Conservation (phyloP, 768 basidiomycete genomes). For the Termitomyces sp. region DNA sequence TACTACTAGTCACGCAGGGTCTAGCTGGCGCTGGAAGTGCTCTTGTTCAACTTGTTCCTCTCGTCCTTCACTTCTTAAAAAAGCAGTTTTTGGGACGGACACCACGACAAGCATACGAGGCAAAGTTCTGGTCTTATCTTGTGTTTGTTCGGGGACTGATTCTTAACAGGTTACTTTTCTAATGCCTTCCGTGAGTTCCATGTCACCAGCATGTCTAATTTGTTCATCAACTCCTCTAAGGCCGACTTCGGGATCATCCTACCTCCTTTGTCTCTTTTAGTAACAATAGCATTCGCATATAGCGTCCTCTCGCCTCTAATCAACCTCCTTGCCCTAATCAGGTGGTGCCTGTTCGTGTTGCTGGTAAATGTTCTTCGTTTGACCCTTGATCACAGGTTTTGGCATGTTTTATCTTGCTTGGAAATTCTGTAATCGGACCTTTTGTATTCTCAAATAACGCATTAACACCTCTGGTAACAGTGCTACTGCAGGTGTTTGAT, state of each 20-base stretch:
- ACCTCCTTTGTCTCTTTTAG: slow-evolving; percentile 47
- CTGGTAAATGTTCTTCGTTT: too few species aligned
- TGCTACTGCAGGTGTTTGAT: slow-evolving; percentile 48
- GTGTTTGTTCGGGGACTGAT: not conserved
- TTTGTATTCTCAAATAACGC: not conserved
- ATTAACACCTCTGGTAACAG: slow-evolving; percentile 17
- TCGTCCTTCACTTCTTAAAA: slow-evolving; percentile 55
- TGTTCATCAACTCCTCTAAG: not conserved
- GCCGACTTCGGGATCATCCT: slow-evolving; percentile 43
- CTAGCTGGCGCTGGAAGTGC: slow-evolving; percentile 47
- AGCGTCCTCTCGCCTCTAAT: slow-evolving; percentile 62
- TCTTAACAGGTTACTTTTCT: not conserved
- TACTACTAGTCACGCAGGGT: slow-evolving; percentile 40
- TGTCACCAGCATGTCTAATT: not conserved
- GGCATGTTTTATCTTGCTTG: slow-evolving; percentile 2
- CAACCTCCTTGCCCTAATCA: slow-evolving; percentile 56
- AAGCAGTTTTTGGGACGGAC: slow-evolving; percentile 67
- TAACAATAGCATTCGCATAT: slow-evolving; percentile 51
- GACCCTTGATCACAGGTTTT: not conserved
- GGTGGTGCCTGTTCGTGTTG: slow-evolving; percentile 21
- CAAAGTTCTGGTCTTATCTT: not conserved
- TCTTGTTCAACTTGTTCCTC: slow-evolving; percentile 47
- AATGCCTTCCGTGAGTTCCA: not conserved
- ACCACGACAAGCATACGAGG: slow-evolving; percentile 50
- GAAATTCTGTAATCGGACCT: not conserved